Evolutionary conservation across 1,284 basidiomycete genomes (phyloP).

Genomic region (Filobasidium uniguttulatum): DNA sequence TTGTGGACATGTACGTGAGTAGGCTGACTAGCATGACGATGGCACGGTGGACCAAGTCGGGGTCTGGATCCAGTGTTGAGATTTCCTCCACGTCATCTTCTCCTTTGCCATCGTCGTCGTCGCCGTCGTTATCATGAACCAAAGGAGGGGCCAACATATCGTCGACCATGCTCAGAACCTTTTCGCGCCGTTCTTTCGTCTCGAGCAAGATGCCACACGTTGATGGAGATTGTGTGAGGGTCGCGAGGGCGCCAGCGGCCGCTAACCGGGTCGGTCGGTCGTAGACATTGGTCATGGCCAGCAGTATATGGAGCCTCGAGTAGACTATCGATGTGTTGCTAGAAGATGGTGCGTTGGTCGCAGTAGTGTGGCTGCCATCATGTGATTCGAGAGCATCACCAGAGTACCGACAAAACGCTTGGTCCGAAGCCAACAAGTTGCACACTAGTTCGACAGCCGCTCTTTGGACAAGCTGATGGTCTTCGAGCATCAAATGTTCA

Average conservation of each 20-base stretch:
- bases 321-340: constrained; percentile 34
- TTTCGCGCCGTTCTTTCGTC: constrained; percentile 22
- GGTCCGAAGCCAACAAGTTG: constrained; percentile 69
- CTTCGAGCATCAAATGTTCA: constrained; percentile 70
- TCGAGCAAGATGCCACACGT: constrained; percentile 47
- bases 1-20: constrained; percentile 28
- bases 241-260: constrained; percentile 71
- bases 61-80: constrained; percentile 33
- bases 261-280: constrained; percentile 70
- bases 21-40: constrained; percentile 57
- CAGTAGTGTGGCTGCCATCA: not conserved
- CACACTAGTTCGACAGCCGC: constrained; percentile 87
- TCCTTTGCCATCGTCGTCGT: constrained; percentile 22
- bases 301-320: constrained; percentile 63
- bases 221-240: constrained; percentile 49
- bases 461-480: constrained; percentile 65
- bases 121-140: constrained; percentile 17
- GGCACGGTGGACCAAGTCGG: constrained; percentile 59
- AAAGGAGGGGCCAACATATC: constrained; percentile 45
- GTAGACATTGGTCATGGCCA: constrained; percentile 69
- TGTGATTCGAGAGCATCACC: constrained; percentile 17
- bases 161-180: constrained; percentile 48
- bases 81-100: constrained; percentile 26
- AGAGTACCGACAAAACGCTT: constrained; percentile 56
- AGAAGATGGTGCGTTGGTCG: constrained; percentile 1